Percentiles rank a stretch among this genome's conserved stretches.
Conservation (phyloP, 2,329 filamentous ascomycete genomes). For the Scopulariopsis brevicaulis region DNA sequence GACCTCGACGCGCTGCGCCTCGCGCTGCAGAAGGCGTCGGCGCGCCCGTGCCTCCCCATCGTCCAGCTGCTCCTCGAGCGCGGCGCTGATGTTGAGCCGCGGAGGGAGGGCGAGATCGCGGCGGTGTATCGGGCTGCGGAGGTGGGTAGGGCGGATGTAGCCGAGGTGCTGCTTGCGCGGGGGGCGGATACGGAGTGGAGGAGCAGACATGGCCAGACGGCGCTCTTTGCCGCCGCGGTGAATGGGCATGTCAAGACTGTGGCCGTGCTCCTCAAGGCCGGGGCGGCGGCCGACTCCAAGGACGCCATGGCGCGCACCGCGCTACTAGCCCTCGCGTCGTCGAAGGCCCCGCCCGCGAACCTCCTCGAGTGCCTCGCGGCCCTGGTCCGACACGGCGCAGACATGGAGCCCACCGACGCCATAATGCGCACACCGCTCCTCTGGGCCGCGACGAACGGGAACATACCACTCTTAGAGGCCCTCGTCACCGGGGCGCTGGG, state of each 20-base stretch:
- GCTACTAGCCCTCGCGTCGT: background rate
- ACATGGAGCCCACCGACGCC: constrained; percentile 9
- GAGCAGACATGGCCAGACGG: background rate
- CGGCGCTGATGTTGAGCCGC: constrained; percentile 7
- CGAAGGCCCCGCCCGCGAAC: background rate
- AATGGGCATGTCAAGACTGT: constrained; percentile 1
- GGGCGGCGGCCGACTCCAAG: background rate
- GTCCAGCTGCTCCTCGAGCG: constrained; percentile 1
- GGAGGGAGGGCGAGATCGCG: background rate
- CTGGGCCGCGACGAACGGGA: constrained; percentile 15
- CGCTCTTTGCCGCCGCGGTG: background rate
- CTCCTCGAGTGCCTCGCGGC: background rate
- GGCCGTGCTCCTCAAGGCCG: background rate
- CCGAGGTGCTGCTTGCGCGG: background rate
- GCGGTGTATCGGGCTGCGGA: constrained; percentile 10
- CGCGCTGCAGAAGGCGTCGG: constrained; percentile 1
- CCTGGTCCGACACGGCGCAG: constrained; percentile 10
- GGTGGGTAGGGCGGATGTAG: constrained; percentile 9
- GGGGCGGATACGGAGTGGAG: background rate
- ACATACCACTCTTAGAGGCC: constrained; percentile 20
- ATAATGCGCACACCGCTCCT: constrained; percentile 10
- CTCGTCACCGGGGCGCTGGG: constrained; percentile 14
- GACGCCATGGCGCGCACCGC: background rate
- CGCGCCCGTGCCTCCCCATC: background rate
- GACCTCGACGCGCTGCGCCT: constrained; percentile 4